A percentile compares a stretch with the other conserved stretches of the same genome.
phyloP scores from a whole-genome alignment of 2,329 filamentous ascomycete genomes.

The Neonectria faginata region DNA sequence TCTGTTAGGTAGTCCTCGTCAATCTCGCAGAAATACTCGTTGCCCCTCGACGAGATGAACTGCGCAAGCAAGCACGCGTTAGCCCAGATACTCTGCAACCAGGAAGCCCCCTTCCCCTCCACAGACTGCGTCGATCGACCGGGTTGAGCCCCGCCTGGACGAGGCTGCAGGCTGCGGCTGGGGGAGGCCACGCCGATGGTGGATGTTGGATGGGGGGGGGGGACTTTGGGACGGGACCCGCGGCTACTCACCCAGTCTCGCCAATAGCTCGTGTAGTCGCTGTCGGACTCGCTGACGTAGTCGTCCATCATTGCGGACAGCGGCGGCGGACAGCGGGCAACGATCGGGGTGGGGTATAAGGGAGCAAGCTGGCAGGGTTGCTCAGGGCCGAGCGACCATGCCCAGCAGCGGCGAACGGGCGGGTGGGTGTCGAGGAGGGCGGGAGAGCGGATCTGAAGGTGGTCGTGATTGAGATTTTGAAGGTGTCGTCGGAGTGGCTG shows the following conservation, averaged over 20 bases:
- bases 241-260: conserved; percentile 88
- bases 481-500: conserved; percentile 8
- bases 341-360: conserved; percentile 9
- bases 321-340: conserved; percentile 7
- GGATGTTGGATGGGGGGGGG: conserved; percentile 2
- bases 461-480: conserved; percentile 7
- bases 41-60: conserved; percentile 98
- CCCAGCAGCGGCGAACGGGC: conserved; percentile 30
- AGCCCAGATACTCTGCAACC: conserved; percentile 17
- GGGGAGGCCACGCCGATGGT: conserved; percentile 2
- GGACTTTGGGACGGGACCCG: neutral
- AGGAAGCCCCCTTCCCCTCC: conserved; percentile 16
- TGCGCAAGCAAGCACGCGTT: conserved; percentile 53
- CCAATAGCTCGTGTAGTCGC: conserved; percentile 99
- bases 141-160: conserved; percentile 27
- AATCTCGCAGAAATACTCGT: conserved; percentile 99
- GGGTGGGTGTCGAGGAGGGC: conserved; percentile 8
- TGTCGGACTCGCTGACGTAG: conserved; percentile 97
- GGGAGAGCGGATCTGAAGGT: conserved; percentile 9
- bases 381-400: conserved; percentile 48
- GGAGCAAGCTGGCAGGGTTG: conserved; percentile 33
- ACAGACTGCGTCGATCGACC: conserved; percentile 3
- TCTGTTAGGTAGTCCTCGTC: conserved; percentile 99
- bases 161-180: conserved; percentile 7
- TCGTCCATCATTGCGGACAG: conserved; percentile 80